Evolutionary conservation across 148 eudicot genomes (phyloP).

Genomic region (Nyssa sinensis): DNA sequence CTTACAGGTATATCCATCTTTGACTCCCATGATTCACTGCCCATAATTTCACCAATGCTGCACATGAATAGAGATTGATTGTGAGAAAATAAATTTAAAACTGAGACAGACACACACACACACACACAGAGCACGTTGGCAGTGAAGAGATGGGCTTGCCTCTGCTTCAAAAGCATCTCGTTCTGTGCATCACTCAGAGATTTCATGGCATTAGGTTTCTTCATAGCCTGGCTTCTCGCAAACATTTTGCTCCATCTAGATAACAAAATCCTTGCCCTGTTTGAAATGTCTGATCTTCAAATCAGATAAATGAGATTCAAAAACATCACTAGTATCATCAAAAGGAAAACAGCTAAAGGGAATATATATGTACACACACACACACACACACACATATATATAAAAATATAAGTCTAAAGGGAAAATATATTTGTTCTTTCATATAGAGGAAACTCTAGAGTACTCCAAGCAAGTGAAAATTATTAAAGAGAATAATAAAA

Average conservation of each 20-base stretch:
- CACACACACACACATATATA: no score
- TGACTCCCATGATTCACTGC: slow-evolving; percentile 59
- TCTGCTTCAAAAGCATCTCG: slow-evolving; percentile 73
- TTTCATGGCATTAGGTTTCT: slow-evolving; percentile 50
- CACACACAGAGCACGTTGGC: background rate
- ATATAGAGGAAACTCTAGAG: background rate
- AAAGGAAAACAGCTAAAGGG: background rate
- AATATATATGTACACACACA: no score
- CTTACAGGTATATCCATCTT: slow-evolving; percentile 55
- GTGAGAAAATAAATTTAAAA: background rate
- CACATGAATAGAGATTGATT: slow-evolving; percentile 13
- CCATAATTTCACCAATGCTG: slow-evolving; percentile 84
- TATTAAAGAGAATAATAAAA: background rate
- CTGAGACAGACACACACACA: background rate
- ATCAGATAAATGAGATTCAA: slow-evolving; percentile 65
- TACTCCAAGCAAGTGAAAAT: background rate
- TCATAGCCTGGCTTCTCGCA: slow-evolving; percentile 67
- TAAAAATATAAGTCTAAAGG: no score
- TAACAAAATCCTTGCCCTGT: slow-evolving; percentile 75
- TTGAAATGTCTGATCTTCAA: slow-evolving; percentile 90
- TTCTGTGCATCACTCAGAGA: slow-evolving; percentile 48
- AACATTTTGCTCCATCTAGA: slow-evolving; percentile 88
- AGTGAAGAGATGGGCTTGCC: slow-evolving; percentile 38
- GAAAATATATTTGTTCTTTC: background rate
- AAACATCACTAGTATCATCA: slow-evolving; percentile 8